Conservation (phyloP, 2,329 filamentous ascomycete genomes). For the Fusarium agapanthi region DNA sequence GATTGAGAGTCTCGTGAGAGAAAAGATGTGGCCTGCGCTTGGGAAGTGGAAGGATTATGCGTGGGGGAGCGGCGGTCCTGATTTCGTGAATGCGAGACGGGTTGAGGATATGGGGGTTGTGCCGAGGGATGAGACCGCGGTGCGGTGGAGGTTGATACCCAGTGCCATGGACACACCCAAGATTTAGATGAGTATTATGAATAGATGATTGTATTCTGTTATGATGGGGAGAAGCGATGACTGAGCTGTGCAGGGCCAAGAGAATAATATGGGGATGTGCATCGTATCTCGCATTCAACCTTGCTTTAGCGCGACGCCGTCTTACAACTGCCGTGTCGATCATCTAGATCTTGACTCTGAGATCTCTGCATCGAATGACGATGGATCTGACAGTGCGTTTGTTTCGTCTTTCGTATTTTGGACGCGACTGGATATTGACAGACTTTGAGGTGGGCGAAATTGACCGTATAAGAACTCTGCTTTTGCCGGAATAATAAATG, state of each 20-base stretch:
- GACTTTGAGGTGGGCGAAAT: background rate
- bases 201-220: background rate
- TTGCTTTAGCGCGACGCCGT: constrained; percentile 12
- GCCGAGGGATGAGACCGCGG: constrained; percentile 42
- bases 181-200: constrained; percentile 31
- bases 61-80: constrained; percentile 67
- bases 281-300: constrained; percentile 28
- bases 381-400: background rate
- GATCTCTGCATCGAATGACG: background rate
- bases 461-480: background rate
- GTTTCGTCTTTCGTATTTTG: constrained; percentile 14
- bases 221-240: background rate
- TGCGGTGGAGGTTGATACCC: constrained; percentile 40
- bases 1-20: constrained; percentile 48
- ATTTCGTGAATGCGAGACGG: constrained; percentile 52
- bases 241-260: background rate
- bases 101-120: constrained; percentile 40
- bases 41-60: constrained; percentile 70
- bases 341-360: background rate
- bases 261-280: constrained; percentile 8
- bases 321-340: constrained; percentile 18
- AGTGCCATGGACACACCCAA: constrained; percentile 39
- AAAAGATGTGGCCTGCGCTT: constrained; percentile 64
- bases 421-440: background rate
- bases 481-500: background rate